Base-by-base conservation (phyloP, 441 rosid genomes). In the Brassica hybrid region DNA sequence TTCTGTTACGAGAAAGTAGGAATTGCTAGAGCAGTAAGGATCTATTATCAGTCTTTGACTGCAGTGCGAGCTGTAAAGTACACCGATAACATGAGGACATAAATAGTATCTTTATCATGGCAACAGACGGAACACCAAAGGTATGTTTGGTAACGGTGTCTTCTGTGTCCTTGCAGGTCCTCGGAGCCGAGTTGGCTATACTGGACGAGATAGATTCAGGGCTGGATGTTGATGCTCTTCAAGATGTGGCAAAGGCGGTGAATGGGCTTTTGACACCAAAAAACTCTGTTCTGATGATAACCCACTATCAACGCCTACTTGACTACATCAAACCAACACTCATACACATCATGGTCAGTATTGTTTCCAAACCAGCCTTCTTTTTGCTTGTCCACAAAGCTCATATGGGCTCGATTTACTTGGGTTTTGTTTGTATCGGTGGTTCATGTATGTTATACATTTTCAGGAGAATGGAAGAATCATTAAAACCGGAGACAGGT, bases 191-290 rank as follows among this genome's bases (percentile, higher is more conserved):
- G 27, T 70, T 94, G 86, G 94, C 98, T 56, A 91, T 96, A 73
- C 84, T 94, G 23, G 98, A 96, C 79, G 99, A 94, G 83, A 92
- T 96, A 77, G 99, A 96, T 86, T 96, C 99, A 25, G 99, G 99
- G n/a, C 83, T 96, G 76, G 98, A 94, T 80, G 85, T 94, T 59
- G 99, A 94, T 90, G 99, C 99, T 38, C 91, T 96, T 38, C 82
- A 71, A 81, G 99, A 96, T 82, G 98, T 96, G 68, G 98, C 97
- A 45, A 88, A 85, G 84, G 96, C 98, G 16, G 97, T 96, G 76
- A 96, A 92, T 62, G 94, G 88, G 43, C 86, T 90, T 73, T 85
- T 92, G 88, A 91, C 96, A 10, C 88, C 89, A 16, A 87, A 84
- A 65, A 96, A 96, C 84, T 89, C 97, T 50, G 90, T 96, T 71